A percentile compares a stretch with the other conserved stretches of the same genome.
phyloP scores from a whole-genome alignment of 2,329 filamentous ascomycete genomes.

The Didymella pinodella region DNA sequence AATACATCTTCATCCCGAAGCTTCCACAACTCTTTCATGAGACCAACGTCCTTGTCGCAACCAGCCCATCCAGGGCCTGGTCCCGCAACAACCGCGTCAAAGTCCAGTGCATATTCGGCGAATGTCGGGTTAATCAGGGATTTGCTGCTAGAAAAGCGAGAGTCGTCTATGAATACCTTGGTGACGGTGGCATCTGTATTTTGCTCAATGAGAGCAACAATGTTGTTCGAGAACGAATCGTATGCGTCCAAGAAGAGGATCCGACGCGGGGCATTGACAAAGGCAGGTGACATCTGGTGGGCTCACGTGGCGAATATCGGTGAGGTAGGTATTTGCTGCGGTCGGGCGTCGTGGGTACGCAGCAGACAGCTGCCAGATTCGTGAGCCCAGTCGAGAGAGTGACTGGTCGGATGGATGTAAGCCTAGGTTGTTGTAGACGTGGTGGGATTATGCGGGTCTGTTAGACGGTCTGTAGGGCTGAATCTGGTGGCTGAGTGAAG shows the following conservation, averaged over 20 bases:
- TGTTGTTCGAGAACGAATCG: slow-evolving; percentile 97
- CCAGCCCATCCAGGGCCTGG: slow-evolving; percentile 87
- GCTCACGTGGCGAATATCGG: slow-evolving; percentile 16
- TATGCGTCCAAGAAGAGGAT: slow-evolving; percentile 95
- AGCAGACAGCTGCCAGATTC: background rate
- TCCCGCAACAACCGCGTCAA: slow-evolving; percentile 87
- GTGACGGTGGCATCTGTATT: slow-evolving; percentile 72
- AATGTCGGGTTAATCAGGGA: slow-evolving; percentile 43
- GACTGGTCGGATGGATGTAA: background rate
- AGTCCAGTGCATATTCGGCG: slow-evolving; percentile 61
- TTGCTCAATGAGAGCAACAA: slow-evolving; percentile 79
- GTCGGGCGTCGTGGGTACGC: background rate
- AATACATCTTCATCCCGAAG: slow-evolving; percentile 66
- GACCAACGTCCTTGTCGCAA: slow-evolving; percentile 76
- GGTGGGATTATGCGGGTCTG: slow-evolving; percentile 2
- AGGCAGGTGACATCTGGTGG: slow-evolving; percentile 40
- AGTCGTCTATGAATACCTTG: slow-evolving; percentile 72
- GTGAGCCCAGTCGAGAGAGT: background rate
- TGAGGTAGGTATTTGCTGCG: background rate
- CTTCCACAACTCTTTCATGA: slow-evolving; percentile 79
- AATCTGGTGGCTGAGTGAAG: slow-evolving; percentile 2
- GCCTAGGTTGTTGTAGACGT: background rate
- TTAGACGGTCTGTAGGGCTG: slow-evolving; percentile 2
- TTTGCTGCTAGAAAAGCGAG: slow-evolving; percentile 27
- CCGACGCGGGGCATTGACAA: slow-evolving; percentile 44